Base-by-base conservation (phyloP, 805 yeast genomes). In the Cyberlindnera veronae region DNA sequence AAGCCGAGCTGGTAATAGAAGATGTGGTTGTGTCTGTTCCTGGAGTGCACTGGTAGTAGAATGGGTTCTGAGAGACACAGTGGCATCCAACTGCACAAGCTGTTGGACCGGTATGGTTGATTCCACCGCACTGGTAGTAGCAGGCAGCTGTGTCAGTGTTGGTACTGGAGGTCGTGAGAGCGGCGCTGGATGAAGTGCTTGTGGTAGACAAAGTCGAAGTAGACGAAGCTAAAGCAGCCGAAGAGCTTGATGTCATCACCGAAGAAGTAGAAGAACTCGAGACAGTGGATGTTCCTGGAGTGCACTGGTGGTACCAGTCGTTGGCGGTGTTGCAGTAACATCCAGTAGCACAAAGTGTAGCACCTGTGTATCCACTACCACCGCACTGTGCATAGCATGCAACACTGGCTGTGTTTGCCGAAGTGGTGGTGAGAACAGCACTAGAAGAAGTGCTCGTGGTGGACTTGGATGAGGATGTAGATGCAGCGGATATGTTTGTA, bases 371-470 rank as follows among this genome's bases (percentile, higher is more conserved):
- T 10, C 33, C 27, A 6, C 13, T 32, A 37, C 54, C 52, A 32
- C 56, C 56, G 41, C 54, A 51, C 20, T 36, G 44, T 9, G 39
- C 50, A 24, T 38, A 49, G 15, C 29, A 26, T 3, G 43, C n/a
- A 9, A 22, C 24, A 3, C 39, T 34, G 8, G 18, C 19, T 12
- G 41, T 29, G 22, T 19, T 37, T 5, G 31, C 3, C 6, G 39
- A 15, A 19, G 30, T 15, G 17, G 37, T 18, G 11, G 35, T 20
- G 19, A 29, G 21, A 7, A 30, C 3, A 18, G 41, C 12, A 10
- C 44, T 14, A 14, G 41, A 27, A 13, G 35, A 13, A 11, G 20
- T 20, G 22, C 17, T 17, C 2, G 26, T 20, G 34, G 32, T 16
- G 5, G 45, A 13, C 9, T 38, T 34, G 8, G 50, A 14, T 12